Percentiles rank a stretch among this genome's conserved stretches.
phyloP scores from a whole-genome alignment of 139 green algal species.

The Chlorella vulgaris region DNA sequence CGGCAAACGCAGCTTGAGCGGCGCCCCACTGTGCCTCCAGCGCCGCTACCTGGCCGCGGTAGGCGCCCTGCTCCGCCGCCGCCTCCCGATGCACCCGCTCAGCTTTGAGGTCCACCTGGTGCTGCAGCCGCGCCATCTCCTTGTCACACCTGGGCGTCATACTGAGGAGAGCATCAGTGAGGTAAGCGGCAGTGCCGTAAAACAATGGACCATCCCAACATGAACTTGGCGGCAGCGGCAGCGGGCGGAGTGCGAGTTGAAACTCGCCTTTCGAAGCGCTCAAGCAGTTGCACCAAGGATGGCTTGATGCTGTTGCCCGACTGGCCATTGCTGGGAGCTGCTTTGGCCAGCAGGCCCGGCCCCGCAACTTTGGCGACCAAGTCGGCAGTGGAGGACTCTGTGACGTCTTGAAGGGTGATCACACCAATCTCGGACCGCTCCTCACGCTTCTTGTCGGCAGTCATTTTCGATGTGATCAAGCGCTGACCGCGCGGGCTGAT shows the following conservation, averaged over 20 bases:
- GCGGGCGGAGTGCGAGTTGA: neutral
- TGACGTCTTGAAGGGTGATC: neutral
- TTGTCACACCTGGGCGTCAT: conserved; percentile 32
- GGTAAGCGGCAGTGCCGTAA: neutral
- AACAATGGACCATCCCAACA: too few species aligned
- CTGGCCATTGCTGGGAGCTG: neutral
- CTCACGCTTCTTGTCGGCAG: neutral
- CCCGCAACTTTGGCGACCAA: conserved; percentile 1
- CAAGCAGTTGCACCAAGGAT: conserved; percentile 12
- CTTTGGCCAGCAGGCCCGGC: neutral
- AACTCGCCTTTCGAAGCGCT: conserved; percentile 23
- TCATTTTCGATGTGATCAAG: neutral
- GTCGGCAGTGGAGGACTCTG: neutral
- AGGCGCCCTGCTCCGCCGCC: conserved; percentile 35
- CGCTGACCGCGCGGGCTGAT: too few species aligned
- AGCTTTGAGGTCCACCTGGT: conserved; percentile 40
- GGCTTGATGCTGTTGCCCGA: neutral
- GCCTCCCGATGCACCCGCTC: conserved; percentile 33
- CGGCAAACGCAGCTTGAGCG: conserved; percentile 44
- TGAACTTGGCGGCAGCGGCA: neutral
- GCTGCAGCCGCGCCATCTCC: conserved; percentile 41
- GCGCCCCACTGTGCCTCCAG: conserved; percentile 46
- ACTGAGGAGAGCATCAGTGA: neutral
- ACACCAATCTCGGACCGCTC: neutral
- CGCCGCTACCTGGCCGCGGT: conserved; percentile 40